These are phyloP conservation scores for Clausena lansium DNA, from an alignment of 345 rosid genomes.

Conservation along the genomic window DNA sequence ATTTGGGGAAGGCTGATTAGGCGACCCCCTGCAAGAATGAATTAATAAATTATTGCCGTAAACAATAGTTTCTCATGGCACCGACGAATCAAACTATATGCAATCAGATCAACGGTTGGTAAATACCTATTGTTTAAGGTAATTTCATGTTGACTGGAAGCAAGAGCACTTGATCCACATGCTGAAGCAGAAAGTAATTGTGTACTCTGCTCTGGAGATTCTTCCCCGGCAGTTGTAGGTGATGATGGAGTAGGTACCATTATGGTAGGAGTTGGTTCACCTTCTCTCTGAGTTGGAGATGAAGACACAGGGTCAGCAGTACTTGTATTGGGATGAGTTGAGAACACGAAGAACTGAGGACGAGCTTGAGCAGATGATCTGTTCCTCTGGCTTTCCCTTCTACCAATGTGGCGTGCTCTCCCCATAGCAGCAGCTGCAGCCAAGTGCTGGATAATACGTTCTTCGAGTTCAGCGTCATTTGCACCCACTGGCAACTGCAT, in stretches of 20 bases:
- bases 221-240: slow-evolving; percentile 40
- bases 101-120: not conserved
- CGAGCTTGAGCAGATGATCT: slow-evolving; percentile 71
- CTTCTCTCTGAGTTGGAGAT: slow-evolving; percentile 58
- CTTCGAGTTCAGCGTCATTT: slow-evolving; percentile 88
- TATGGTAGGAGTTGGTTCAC: slow-evolving; percentile 42
- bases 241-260: slow-evolving; percentile 43
- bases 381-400: slow-evolving; percentile 84
- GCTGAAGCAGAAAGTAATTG: slow-evolving; percentile 42
- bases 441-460: slow-evolving; percentile 90
- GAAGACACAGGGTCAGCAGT: slow-evolving; percentile 48
- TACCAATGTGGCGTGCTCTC: slow-evolving; percentile 66
- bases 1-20: slow-evolving; percentile 52
- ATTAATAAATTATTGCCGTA: slow-evolving; percentile 3
- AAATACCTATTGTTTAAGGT: slow-evolving; percentile 45
- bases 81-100: not conserved
- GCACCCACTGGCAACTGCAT: slow-evolving; percentile 72
- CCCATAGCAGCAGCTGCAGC: slow-evolving; percentile 99
- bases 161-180: slow-evolving; percentile 42
- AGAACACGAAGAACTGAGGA: slow-evolving; percentile 74
- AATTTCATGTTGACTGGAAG: slow-evolving; percentile 31
- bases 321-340: slow-evolving; percentile 54
- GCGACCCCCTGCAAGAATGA: slow-evolving; percentile 40
- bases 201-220: slow-evolving; percentile 33
- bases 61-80: not conserved